These are phyloP conservation scores for Boletus pseudopeckii DNA, from an alignment of 768 basidiomycete genomes.

Conservation along the genomic window DNA sequence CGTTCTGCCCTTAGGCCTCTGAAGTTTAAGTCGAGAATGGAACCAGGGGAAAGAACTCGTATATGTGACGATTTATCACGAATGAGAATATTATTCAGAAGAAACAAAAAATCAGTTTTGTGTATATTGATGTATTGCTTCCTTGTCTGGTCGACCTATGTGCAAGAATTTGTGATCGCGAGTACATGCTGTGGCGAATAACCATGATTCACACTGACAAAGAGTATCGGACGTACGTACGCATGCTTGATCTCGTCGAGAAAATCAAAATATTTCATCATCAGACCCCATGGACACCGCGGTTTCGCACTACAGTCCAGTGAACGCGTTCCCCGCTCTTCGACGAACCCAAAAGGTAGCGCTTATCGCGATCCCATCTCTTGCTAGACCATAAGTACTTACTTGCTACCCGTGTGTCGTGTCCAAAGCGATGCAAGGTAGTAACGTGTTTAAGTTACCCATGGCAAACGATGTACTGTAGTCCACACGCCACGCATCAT, in stretches of 20 bases:
- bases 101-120: not conserved
- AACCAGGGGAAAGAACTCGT: not conserved
- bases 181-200: not conserved
- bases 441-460: too few relatives aligned
- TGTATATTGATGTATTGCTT: not conserved
- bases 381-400: not conserved
- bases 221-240: not conserved
- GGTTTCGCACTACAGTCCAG: not conserved
- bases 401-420: not conserved
- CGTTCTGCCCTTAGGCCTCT: conserved; percentile 38
- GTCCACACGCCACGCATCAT: too few relatives aligned
- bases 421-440: not conserved
- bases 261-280: not conserved
- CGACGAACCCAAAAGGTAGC: not conserved
- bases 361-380: not conserved
- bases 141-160: not conserved
- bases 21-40: not conserved
- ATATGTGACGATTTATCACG: not conserved
- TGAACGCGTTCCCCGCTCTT: not conserved
- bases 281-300: not conserved
- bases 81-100: not conserved
- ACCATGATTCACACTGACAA: not conserved
- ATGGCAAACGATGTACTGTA: too few relatives aligned
- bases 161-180: not conserved
- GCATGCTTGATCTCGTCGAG: not conserved